These are phyloP conservation scores for Neolentinus lepideus DNA, from an alignment of 1,284 basidiomycete species.

Conservation along the genomic window DNA sequence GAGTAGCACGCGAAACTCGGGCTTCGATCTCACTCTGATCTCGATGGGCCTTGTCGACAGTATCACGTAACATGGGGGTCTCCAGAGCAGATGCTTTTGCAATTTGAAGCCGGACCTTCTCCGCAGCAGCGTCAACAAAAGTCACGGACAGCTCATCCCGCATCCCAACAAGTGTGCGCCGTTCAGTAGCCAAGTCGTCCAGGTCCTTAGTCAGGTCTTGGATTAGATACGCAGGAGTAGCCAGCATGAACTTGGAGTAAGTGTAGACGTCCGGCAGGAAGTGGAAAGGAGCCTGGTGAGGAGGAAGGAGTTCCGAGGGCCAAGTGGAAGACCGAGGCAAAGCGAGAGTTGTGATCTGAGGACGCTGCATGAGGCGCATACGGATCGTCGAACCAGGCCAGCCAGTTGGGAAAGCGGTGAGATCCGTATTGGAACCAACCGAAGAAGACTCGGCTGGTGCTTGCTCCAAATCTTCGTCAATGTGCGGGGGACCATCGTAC, in stretches of 20 bases:
- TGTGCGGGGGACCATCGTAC: conserved; percentile 44
- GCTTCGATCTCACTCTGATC: conserved; percentile 52
- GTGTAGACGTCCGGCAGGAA: conserved; percentile 90
- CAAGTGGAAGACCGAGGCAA: conserved; percentile 88
- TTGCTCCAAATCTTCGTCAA: conserved; percentile 32
- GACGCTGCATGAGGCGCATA: conserved; percentile 90
- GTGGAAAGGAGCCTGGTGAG: conserved; percentile 90
- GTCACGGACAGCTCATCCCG: conserved; percentile 72
- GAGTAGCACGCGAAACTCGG: conserved; percentile 16
- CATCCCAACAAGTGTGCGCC: conserved; percentile 51
- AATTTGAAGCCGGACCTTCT: conserved; percentile 72
- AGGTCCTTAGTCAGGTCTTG: conserved; percentile 71
- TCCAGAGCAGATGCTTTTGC: conserved; percentile 72
- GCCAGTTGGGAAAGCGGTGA: conserved; percentile 29
- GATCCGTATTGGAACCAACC: conserved; percentile 33
- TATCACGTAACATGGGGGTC: conserved; percentile 46
- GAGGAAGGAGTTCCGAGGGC: conserved; percentile 89
- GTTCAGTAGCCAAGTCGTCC: conserved; percentile 65
- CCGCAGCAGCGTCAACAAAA: conserved; percentile 78
- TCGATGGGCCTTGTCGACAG: conserved; percentile 54
- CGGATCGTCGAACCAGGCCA: conserved; percentile 52
- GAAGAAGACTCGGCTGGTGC: conserved; percentile 31
- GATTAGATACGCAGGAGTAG: conserved; percentile 80
- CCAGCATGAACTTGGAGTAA: conserved; percentile 95
- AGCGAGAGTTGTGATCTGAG: conserved; percentile 93